Percentiles rank a stretch among this genome's conserved stretches.
Conservation (phyloP, 2,329 filamentous ascomycete species). For the Corniculantispora saksenae region DNA sequence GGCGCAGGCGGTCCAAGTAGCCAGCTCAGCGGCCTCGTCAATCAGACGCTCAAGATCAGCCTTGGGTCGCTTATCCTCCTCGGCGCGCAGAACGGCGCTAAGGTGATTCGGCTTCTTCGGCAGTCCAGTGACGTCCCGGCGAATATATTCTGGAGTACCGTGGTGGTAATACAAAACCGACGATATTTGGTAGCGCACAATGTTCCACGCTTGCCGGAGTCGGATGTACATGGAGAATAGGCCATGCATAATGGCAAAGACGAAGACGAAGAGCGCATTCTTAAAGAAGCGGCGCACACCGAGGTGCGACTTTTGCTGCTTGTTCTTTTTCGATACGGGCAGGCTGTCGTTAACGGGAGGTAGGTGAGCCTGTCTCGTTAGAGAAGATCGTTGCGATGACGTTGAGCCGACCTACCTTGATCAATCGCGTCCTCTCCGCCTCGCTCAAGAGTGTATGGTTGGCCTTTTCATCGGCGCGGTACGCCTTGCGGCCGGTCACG, state of each 20-base stretch:
- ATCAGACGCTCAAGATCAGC: conserved; percentile 81
- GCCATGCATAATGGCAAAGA: conserved; percentile 72
- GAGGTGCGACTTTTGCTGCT: conserved; percentile 43
- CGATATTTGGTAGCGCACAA: conserved; percentile 73
- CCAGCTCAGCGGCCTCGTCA: conserved; percentile 87
- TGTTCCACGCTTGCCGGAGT: conserved; percentile 75
- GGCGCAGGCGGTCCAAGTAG: conserved; percentile 88
- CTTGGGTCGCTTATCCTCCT: conserved; percentile 67
- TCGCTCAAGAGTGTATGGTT: conserved; percentile 37
- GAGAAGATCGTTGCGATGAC: neutral
- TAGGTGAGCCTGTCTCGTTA: conserved; percentile 1
- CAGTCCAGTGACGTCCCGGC: conserved; percentile 77
- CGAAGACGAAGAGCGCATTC: conserved; percentile 62
- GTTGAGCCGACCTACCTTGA: conserved; percentile 33
- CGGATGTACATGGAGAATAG: conserved; percentile 89
- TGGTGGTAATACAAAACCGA: conserved; percentile 93
- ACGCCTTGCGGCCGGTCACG: conserved; percentile 36
- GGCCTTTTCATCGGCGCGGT: conserved; percentile 41
- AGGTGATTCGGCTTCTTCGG: conserved; percentile 79
- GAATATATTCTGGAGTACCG: conserved; percentile 88
- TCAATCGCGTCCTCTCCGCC: conserved; percentile 38
- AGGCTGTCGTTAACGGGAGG: conserved; percentile 31
- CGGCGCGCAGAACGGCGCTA: conserved; percentile 78
- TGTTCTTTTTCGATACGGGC: conserved; percentile 30
- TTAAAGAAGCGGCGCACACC: conserved; percentile 63